Evolutionary conservation across 208 protist species (phyloP).

Genomic region (Acanthamoeba royreba): DNA sequence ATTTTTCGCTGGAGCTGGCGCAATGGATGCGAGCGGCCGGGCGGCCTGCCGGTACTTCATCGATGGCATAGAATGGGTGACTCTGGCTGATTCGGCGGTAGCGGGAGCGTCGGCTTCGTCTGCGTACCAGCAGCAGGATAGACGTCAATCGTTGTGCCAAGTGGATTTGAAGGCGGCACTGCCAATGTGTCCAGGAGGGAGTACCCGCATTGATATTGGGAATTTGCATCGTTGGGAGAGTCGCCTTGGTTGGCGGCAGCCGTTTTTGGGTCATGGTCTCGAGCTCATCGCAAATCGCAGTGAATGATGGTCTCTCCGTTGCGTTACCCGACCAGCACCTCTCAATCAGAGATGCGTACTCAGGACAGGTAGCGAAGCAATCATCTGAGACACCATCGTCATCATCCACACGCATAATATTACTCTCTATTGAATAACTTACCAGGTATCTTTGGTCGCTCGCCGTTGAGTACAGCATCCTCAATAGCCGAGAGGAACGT

Average conservation of each 20-base stretch:
- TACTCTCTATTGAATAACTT: no score
- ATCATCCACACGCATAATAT: no score
- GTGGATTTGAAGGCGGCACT: background rate
- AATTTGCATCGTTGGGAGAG: background rate
- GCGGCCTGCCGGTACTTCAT: constrained; percentile 31
- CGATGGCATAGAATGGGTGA: constrained; percentile 9
- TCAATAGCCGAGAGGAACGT: constrained; percentile 48
- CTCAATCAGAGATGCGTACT: constrained; percentile 35
- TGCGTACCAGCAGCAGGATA: background rate
- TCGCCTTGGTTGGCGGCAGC: background rate
- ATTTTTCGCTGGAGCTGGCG: background rate
- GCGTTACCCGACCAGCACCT: constrained; percentile 12
- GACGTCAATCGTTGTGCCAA: background rate
- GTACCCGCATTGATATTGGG: no score
- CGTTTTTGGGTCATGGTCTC: background rate
- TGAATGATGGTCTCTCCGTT: background rate
- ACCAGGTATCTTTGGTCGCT: constrained; percentile 37
- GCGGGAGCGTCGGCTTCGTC: background rate
- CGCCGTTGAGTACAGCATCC: constrained; percentile 28
- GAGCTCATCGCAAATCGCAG: background rate
- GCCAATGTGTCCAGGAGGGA: no score
- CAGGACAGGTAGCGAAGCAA: background rate
- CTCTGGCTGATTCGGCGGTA: background rate
- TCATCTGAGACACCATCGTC: constrained; percentile 15
- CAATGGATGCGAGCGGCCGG: background rate